A percentile compares a stretch with the other conserved stretches of the same genome.
Evolutionary conservation across 2,329 filamentous ascomycete species (phyloP).

Genomic region (Microcyclospora pomicola): DNA sequence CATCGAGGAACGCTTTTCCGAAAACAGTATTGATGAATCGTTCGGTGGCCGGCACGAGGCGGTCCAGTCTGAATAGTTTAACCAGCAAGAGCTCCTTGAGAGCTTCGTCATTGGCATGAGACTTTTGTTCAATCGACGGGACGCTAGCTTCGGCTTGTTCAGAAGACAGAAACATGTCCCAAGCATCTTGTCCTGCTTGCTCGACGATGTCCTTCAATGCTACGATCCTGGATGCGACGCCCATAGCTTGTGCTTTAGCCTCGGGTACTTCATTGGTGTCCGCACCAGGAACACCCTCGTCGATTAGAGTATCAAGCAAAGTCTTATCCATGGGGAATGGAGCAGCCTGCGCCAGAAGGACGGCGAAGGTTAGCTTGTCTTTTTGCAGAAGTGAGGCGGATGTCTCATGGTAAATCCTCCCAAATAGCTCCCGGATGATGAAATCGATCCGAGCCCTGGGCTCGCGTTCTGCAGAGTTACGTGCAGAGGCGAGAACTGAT

Average conservation of each 20-base stretch:
- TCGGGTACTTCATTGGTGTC: slow-evolving; percentile 61
- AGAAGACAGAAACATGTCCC: slow-evolving; percentile 71
- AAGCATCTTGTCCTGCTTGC: slow-evolving; percentile 46
- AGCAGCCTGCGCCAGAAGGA: slow-evolving; percentile 90
- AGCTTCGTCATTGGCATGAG: slow-evolving; percentile 51
- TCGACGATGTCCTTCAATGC: slow-evolving; percentile 62
- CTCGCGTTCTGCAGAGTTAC: slow-evolving; percentile 48
- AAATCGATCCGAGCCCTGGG: slow-evolving; percentile 63
- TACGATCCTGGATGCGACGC: slow-evolving; percentile 52
- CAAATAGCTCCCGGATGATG: slow-evolving; percentile 82
- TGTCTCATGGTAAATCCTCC: slow-evolving; percentile 86
- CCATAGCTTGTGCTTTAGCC: slow-evolving; percentile 53
- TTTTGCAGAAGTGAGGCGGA: slow-evolving; percentile 84
- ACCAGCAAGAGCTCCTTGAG: slow-evolving; percentile 76
- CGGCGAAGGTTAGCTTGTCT: slow-evolving; percentile 83
- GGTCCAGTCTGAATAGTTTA: slow-evolving; percentile 89
- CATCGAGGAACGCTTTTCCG: slow-evolving; percentile 66
- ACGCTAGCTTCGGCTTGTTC: slow-evolving; percentile 78
- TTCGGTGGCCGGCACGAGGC: slow-evolving; percentile 85
- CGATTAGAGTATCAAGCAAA: slow-evolving; percentile 74
- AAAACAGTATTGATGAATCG: slow-evolving; percentile 81
- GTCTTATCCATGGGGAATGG: slow-evolving; percentile 90
- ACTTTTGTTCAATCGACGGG: slow-evolving; percentile 44
- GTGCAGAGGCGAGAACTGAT: slow-evolving; percentile 70
- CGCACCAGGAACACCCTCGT: slow-evolving; percentile 57